Evolutionary conservation across 805 yeast genomes (phyloP).

Genomic region (Zygotorulaspora chibaensis): DNA sequence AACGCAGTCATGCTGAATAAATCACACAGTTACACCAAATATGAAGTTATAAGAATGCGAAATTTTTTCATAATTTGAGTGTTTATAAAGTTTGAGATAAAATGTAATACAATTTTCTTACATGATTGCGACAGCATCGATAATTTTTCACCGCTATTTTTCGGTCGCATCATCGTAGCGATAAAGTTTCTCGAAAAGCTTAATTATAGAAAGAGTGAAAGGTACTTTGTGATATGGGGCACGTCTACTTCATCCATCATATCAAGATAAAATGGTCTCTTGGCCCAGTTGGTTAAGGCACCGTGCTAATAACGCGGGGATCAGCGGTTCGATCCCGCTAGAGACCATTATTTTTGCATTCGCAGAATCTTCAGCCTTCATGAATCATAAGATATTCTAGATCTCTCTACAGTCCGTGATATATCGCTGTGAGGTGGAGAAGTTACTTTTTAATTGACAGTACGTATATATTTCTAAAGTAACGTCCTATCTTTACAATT

Average conservation of each 20-base stretch:
- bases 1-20: slow-evolving; percentile 16
- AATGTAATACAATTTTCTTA: too few species aligned
- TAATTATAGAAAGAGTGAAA: too few species aligned
- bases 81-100: too few species aligned
- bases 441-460: too few species aligned
- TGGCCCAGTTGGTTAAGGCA: slow-evolving; percentile 39
- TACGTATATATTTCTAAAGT: background rate
- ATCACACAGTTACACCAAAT: too few species aligned
- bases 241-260: too few species aligned
- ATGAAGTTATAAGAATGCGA: background rate
- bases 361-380: too few species aligned
- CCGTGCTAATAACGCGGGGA: slow-evolving; percentile 39
- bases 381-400: too few species aligned
- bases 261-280: slow-evolving; percentile 23
- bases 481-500: background rate
- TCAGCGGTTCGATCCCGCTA: slow-evolving; percentile 39
- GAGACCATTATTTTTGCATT: slow-evolving; percentile 28
- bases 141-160: background rate
- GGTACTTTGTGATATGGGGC: too few species aligned
- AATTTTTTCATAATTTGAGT: background rate
- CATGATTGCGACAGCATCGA: background rate
- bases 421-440: too few species aligned
- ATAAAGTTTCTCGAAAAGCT: too few species aligned
- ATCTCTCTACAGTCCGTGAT: too few species aligned
- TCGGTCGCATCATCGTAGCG: background rate